Evolutionary conservation across 1,284 basidiomycete genomes (phyloP).

Genomic region (Rhizopogon parksii): DNA sequence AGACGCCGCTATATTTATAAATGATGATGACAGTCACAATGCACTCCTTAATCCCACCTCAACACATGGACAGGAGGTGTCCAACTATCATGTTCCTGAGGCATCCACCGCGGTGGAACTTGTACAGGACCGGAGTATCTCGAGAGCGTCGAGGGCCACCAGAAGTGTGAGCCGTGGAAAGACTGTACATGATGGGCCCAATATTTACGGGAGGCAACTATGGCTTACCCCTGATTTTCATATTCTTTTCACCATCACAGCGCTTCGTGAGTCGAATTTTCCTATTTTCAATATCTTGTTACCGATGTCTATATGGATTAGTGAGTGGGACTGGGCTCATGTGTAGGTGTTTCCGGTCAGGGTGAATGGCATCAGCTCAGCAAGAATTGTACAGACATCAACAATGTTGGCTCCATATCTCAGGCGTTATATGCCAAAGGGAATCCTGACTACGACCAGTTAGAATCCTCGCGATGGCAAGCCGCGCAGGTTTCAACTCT

Average conservation of each 20-base stretch:
- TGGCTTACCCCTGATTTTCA: conserved; percentile 61
- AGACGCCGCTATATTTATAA: conserved; percentile 18
- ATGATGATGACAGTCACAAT: conserved; percentile 23
- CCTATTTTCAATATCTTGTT: neutral
- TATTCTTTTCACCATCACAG: conserved; percentile 65
- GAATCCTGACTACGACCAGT: conserved; percentile 56
- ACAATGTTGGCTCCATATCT: conserved; percentile 91
- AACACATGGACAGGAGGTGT: conserved; percentile 5
- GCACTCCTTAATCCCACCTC: conserved; percentile 18
- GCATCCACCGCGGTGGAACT: conserved; percentile 13
- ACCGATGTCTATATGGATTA: conserved; percentile 23
- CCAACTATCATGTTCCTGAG: conserved; percentile 7
- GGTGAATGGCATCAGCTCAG: neutral
- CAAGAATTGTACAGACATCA: conserved; percentile 58
- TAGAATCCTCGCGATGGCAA: conserved; percentile 70
- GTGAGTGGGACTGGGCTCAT: conserved; percentile 87
- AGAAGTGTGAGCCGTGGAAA: conserved; percentile 7
- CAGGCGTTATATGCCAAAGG: conserved; percentile 74
- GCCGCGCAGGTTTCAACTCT: conserved; percentile 81
- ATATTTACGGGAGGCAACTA: conserved; percentile 45
- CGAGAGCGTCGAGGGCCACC: conserved; percentile 1
- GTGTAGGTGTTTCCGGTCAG: conserved; percentile 45
- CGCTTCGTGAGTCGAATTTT: conserved; percentile 47
- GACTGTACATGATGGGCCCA: conserved; percentile 15
- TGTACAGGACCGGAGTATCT: conserved; percentile 1